Evolutionary conservation across 495 filamentous ascomycete genomes (phyloP).

Genomic region (Penicillium mononematosum): DNA sequence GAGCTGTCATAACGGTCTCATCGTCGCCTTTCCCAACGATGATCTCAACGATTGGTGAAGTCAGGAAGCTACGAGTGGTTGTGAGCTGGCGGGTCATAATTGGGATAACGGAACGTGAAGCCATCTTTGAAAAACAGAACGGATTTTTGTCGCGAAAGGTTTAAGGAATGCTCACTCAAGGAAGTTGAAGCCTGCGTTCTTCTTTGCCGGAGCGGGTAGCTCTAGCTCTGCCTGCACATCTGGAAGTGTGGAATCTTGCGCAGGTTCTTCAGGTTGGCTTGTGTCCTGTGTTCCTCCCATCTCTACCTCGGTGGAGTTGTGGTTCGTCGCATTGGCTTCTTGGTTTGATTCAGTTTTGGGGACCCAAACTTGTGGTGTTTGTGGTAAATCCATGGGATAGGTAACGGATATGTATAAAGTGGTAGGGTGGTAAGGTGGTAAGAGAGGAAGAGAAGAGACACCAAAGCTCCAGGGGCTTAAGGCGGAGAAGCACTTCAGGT

Average conservation of each 20-base stretch:
- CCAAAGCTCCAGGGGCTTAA: not conserved
- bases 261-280: conserved; percentile 1
- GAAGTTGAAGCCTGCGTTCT: conserved; percentile 30
- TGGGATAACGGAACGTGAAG: not conserved
- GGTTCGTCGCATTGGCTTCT: conserved; percentile 3
- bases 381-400: conserved; percentile 27
- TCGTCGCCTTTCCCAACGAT: conserved; percentile 63
- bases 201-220: conserved; percentile 22
- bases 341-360: conserved; percentile 6
- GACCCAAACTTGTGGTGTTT: conserved; percentile 8
- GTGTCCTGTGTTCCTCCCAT: conserved; percentile 22
- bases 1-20: conserved; percentile 67
- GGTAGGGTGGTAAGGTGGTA: not conserved
- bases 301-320: conserved; percentile 24
- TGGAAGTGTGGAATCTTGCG: conserved; percentile 23
- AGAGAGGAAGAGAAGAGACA: not conserved
- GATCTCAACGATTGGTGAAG: conserved; percentile 76
- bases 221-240: conserved; percentile 27
- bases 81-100: conserved; percentile 13
- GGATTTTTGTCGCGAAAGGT: not conserved
- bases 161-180: conserved; percentile 32
- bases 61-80: conserved; percentile 47
- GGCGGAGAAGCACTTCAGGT: not conserved
- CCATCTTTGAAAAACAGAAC: not conserved
- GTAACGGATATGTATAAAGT: not conserved